Base-by-base conservation (phyloP, 208 protist genomes). In the Acanthamoeba culbertsoni region DNA sequence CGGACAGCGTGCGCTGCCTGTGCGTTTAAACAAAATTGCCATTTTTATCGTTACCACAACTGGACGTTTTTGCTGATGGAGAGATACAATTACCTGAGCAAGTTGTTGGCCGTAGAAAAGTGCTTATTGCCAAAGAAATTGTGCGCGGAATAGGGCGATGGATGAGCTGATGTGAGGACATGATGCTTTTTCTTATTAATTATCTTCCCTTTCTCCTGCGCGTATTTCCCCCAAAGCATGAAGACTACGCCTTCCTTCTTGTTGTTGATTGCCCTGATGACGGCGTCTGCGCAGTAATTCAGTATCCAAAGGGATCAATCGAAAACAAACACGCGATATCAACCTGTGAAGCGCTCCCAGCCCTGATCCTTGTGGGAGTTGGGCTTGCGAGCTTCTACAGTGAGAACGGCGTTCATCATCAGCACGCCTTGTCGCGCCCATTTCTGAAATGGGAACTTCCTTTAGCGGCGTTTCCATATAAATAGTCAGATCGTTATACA, bases 371-470 rank as follows among this genome's bases (percentile, higher is more conserved):
- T 91, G 96, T 99, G 99, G 20, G 97, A 98, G 91, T 99, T 99
- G 26, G 99, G 96, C 59, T 98, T 95, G 79, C 97, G 93, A 10
- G 95, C 96, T 91, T 98, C 96, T 0, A 99, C 99, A 1, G 99
- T 99, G 33, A 99, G 95, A 0, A 97, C 97, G 1, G 98, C 98
- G 94, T 99, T 99, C 5, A 99, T 95, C 94, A 99, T 96, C 51
- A 99, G 96, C 42, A 99, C 98, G 31, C 99, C 99, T 95, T 99
- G 99, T 73, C 97, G 95, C 2, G 98, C 98, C 99, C 99, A 99
- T 89, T 94, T 93, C 62, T 98, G 96, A 10, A 99, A 96, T 88
- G 18, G 31, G n/a, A 7, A 59, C 98, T n/a, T 98, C 16, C 99
- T 98, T 93, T 99, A 98, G n/a, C 94, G 88, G 8, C 98, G 98